Percentiles rank a stretch among this genome's conserved stretches.
Evolutionary conservation across 495 filamentous ascomycete genomes (phyloP).

Genomic region (Xylaria bambusicola): DNA sequence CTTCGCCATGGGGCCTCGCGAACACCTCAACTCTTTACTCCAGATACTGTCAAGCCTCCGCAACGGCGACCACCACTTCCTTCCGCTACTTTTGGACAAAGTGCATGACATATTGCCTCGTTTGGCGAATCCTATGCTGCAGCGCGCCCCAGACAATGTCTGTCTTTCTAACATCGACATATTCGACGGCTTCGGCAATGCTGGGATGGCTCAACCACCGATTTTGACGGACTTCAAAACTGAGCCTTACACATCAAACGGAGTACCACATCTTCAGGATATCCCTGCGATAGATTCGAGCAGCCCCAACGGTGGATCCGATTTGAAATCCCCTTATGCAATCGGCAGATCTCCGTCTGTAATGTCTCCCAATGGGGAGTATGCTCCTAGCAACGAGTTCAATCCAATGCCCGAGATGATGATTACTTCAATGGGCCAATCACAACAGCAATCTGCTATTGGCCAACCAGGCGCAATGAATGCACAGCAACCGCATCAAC

Average conservation of each 20-base stretch:
- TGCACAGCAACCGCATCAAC: conserved; percentile 38
- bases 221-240: conserved; percentile 36
- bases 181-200: conserved; percentile 58
- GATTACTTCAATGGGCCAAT: conserved; percentile 48
- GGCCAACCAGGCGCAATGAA: conserved; percentile 34
- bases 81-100: conserved; percentile 70
- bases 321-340: conserved; percentile 49
- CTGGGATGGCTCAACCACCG: conserved; percentile 48
- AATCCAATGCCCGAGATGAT: conserved; percentile 46
- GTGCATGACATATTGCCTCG: conserved; percentile 66
- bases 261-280: conserved; percentile 43
- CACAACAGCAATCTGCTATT: conserved; percentile 32
- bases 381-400: conserved; percentile 39
- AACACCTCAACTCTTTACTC: conserved; percentile 71
- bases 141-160: conserved; percentile 51
- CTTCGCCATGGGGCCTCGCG: conserved; percentile 66
- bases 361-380: conserved; percentile 47
- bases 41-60: conserved; percentile 67
- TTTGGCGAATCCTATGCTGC: conserved; percentile 57
- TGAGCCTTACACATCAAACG: conserved; percentile 32
- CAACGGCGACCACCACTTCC: conserved; percentile 68
- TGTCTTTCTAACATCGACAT: conserved; percentile 53
- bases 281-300: conserved; percentile 38
- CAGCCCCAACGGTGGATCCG: conserved; percentile 40
- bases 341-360: conserved; percentile 44